phyloP scores from a whole-genome alignment of 1,139 yeast species.

The Hemisphaericaspora xylanilytica region DNA sequence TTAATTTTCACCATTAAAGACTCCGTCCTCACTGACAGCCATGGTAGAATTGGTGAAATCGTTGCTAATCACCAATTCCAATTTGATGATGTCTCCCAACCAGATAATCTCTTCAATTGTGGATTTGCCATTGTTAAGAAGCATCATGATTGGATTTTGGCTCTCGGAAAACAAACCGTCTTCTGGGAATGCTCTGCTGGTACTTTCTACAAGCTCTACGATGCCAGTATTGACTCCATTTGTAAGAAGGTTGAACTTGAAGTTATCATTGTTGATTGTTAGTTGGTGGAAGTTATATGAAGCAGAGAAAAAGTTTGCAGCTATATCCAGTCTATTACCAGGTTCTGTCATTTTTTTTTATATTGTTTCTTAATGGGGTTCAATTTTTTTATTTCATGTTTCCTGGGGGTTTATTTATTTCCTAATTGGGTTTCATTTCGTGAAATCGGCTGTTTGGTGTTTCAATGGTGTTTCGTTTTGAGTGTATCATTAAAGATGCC shows the following conservation, averaged over 20 bases:
- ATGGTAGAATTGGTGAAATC: conserved; percentile 42
- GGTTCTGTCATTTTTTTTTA: no score
- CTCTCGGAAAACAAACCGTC: conserved; percentile 9
- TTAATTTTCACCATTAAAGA: conserved; percentile 29
- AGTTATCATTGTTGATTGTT: conserved; percentile 24
- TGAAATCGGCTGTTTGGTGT: neutral
- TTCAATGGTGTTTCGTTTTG: neutral
- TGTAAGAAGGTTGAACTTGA: conserved; percentile 38
- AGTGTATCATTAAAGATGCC: neutral
- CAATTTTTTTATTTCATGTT: neutral
- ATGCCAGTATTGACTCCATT: conserved; percentile 37
- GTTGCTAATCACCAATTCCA: conserved; percentile 48
- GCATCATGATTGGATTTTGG: conserved; percentile 22
- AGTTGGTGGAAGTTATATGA: no score
- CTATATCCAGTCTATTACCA: no score
- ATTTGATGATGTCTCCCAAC: conserved; percentile 40
- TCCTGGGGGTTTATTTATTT: neutral
- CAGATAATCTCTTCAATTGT: conserved; percentile 9
- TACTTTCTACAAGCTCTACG: conserved; percentile 44
- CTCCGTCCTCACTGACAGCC: conserved; percentile 30
- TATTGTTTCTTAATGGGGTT: no score
- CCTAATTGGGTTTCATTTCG: neutral
- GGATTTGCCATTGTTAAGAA: conserved; percentile 17
- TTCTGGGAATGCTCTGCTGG: conserved; percentile 43
- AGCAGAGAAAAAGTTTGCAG: no score